A percentile compares a stretch with the other conserved stretches of the same genome.
Evolutionary conservation across 352 stramenopile genomes (phyloP).

Genomic region (Pythium scleroteichum): DNA sequence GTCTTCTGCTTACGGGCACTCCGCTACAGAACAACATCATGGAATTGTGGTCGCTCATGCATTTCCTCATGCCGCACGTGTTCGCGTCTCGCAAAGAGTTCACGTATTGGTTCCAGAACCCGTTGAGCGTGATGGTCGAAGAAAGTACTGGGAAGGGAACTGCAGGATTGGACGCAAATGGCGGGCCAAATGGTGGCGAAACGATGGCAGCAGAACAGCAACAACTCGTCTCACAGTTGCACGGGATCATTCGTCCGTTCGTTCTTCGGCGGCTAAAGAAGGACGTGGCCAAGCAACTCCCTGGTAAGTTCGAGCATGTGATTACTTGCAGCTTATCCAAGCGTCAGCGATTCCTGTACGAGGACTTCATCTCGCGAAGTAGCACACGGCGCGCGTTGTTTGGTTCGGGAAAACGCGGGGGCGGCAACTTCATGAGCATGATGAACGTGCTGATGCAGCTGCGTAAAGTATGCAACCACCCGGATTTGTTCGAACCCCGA

Average conservation of each 20-base stretch:
- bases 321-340: slow-evolving; percentile 94
- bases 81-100: slow-evolving; percentile 94
- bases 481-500: slow-evolving; percentile 98
- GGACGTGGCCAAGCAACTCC: slow-evolving; percentile 97
- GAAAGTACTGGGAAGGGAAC: slow-evolving; percentile 18
- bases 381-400: slow-evolving; percentile 92
- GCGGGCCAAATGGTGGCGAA: neutral
- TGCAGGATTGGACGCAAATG: neutral
- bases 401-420: slow-evolving; percentile 45
- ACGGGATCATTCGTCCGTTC: slow-evolving; percentile 98
- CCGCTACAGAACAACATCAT: slow-evolving; percentile 98
- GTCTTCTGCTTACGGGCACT: slow-evolving; percentile 94
- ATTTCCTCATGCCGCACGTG: slow-evolving; percentile 99
- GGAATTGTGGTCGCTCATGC: slow-evolving; percentile 98
- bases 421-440: slow-evolving; percentile 95
- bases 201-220: slow-evolving; percentile 69
- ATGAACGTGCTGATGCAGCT: slow-evolving; percentile 99
- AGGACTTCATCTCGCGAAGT: slow-evolving; percentile 97
- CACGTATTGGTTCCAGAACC: slow-evolving; percentile 98
- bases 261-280: slow-evolving; percentile 97
- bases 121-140: slow-evolving; percentile 88
- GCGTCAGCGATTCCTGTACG: slow-evolving; percentile 96
- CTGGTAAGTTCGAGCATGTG: slow-evolving; percentile 97
- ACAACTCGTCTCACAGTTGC: slow-evolving; percentile 92
- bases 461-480: slow-evolving; percentile 97